Evolutionary conservation across 192 early-diverging fungal genomes (phyloP).

Genomic region (Chytriomyces hyalinus): DNA sequence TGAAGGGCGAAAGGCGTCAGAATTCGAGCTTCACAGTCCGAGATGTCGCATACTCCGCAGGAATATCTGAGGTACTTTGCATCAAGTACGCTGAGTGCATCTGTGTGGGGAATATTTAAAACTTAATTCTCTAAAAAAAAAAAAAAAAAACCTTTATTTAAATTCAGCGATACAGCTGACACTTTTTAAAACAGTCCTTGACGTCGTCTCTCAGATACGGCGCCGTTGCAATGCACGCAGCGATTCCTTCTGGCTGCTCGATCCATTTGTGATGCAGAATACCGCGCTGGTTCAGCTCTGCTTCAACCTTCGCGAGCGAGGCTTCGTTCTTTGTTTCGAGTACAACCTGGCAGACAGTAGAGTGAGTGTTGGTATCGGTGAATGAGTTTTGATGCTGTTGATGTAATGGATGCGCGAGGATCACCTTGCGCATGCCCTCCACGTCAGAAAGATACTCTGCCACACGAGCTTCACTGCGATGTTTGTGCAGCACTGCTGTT

Average conservation of each 20-base stretch:
- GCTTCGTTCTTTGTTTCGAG: conserved; percentile 31
- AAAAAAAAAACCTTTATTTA: no score
- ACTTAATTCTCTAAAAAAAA: no score
- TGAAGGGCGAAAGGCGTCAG: no score
- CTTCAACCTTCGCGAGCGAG: conserved; percentile 12
- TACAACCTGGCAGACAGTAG: conserved; percentile 5
- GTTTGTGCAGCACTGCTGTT: conserved; percentile 24
- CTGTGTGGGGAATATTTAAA: no score
- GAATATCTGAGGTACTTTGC: no score
- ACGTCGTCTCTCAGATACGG: conserved; percentile 28
- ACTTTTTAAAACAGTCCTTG: conserved; percentile 24
- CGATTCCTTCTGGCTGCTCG: conserved; percentile 32
- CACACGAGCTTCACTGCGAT: conserved; percentile 15
- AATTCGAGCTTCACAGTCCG: no score
- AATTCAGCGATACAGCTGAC: conserved; percentile 29
- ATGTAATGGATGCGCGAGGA: background rate
- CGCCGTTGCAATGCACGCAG: conserved; percentile 28
- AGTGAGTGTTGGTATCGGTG: background rate
- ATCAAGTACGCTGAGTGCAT: no score
- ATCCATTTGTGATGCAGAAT: conserved; percentile 33
- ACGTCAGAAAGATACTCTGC: conserved; percentile 28
- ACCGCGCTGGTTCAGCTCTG: conserved; percentile 9
- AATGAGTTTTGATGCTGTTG: background rate
- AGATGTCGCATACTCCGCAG: no score
- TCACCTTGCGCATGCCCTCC: conserved; percentile 29